Evolutionary conservation across 352 stramenopile species (phyloP).

Genomic region (Phytopythium ostracodes): DNA sequence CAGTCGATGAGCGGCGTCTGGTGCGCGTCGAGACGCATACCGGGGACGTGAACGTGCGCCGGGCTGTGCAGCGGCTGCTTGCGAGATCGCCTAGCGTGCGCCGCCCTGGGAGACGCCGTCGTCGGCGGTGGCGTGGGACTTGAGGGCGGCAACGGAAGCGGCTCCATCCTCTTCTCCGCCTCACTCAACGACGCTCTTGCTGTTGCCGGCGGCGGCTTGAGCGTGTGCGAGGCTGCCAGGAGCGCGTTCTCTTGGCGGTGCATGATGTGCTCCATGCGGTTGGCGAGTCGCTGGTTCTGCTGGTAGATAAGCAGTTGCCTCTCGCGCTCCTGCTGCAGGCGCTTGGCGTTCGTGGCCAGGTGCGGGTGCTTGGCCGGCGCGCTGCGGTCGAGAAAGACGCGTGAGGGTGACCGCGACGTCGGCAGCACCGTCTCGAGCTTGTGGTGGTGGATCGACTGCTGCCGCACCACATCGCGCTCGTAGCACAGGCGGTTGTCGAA

Average conservation of each 20-base stretch:
- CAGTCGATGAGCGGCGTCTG: constrained; percentile 76
- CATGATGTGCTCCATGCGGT: constrained; percentile 72
- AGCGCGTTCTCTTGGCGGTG: constrained; percentile 58
- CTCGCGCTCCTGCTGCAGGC: constrained; percentile 55
- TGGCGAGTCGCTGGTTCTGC: constrained; percentile 66
- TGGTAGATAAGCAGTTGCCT: constrained; percentile 54
- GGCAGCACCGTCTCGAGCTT: constrained; percentile 61
- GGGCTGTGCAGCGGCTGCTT: constrained; percentile 29
- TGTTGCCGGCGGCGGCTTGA: neutral
- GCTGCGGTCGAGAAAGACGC: constrained; percentile 60
- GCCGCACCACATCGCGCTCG: constrained; percentile 61
- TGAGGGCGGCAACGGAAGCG: neutral
- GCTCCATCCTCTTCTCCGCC: neutral
- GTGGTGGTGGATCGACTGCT: constrained; percentile 58
- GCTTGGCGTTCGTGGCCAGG: constrained; percentile 52
- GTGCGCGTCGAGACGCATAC: constrained; percentile 56
- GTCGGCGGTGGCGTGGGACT: neutral
- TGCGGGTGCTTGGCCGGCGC: constrained; percentile 37
- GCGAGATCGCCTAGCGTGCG: neutral
- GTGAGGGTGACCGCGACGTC: constrained; percentile 55
- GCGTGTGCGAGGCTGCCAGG: constrained; percentile 19
- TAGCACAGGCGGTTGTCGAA: constrained; percentile 85
- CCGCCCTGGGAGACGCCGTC: neutral
- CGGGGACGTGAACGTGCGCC: constrained; percentile 59
- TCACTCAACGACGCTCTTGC: neutral